Evolutionary conservation across 2,329 filamentous ascomycete species (phyloP).

Genomic region (Sclerotinia borealis): DNA sequence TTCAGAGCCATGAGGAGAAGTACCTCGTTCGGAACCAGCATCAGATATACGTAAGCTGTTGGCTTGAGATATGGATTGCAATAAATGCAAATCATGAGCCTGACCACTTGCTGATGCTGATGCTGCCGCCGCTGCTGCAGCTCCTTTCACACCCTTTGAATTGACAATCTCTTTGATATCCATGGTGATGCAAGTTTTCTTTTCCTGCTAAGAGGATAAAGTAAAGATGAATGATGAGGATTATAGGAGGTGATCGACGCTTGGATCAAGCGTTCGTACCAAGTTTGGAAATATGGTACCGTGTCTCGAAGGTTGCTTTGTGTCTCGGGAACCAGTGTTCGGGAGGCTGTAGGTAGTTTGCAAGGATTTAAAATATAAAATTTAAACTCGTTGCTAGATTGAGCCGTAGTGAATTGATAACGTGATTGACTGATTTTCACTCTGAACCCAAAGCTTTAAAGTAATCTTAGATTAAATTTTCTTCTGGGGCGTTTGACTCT

Average conservation of each 20-base stretch:
- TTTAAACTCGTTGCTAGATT: background rate
- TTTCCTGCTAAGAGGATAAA: background rate
- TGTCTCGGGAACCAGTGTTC: conserved; percentile 28
- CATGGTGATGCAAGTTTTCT: conserved; percentile 23
- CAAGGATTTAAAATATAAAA: conserved; percentile 6
- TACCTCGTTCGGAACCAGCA: conserved; percentile 31
- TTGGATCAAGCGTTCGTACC: conserved; percentile 32
- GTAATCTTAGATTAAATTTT: background rate
- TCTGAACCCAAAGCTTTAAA: background rate
- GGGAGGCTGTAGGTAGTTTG: conserved; percentile 18
- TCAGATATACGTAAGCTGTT: conserved; percentile 31
- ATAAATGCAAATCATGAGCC: conserved; percentile 31
- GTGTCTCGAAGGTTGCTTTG: conserved; percentile 21
- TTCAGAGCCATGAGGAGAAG: conserved; percentile 33
- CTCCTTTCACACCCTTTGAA: conserved; percentile 31
- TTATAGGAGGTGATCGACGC: conserved; percentile 26
- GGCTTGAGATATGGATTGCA: conserved; percentile 33
- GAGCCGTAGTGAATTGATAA: background rate
- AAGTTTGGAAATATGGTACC: conserved; percentile 21
- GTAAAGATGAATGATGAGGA: conserved; percentile 12
- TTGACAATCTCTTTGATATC: conserved; percentile 36
- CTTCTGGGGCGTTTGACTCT: background rate
- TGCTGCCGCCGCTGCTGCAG: conserved; percentile 26
- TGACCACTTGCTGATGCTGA: conserved; percentile 28
- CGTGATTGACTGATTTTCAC: background rate